These are phyloP conservation scores for Polyporus tsugae DNA, from an alignment of 1,284 basidiomycete species.

Conservation along the genomic window DNA sequence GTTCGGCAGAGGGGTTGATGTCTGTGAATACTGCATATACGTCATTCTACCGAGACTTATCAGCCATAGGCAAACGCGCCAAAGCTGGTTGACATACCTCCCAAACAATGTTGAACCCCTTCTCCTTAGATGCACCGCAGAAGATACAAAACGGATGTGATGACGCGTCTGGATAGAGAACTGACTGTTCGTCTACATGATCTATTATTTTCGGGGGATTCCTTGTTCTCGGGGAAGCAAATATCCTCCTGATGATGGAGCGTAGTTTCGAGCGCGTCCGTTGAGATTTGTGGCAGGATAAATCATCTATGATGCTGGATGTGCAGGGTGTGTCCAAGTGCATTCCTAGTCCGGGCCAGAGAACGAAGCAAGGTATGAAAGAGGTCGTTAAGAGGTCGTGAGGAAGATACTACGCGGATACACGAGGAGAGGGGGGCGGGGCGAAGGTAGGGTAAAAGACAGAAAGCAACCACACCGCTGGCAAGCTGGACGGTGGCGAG, in stretches of 20 bases:
- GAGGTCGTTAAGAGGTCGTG: slow-evolving; percentile 11
- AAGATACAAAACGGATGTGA: slow-evolving; percentile 51
- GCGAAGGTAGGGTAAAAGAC: neutral
- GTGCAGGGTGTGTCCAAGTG: slow-evolving; percentile 9
- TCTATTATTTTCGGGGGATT: neutral
- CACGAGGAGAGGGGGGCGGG: neutral
- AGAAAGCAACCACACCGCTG: neutral
- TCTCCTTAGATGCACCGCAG: slow-evolving; percentile 60
- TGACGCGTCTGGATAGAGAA: slow-evolving; percentile 17
- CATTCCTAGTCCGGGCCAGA: slow-evolving; percentile 6
- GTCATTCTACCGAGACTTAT: slow-evolving; percentile 54
- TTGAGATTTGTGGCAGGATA: slow-evolving; percentile 11
- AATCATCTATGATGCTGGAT: slow-evolving; percentile 12
- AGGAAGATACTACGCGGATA: neutral
- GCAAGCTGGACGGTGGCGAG: neutral
- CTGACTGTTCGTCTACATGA: slow-evolving; percentile 26
- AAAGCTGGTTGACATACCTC: slow-evolving; percentile 52
- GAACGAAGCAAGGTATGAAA: slow-evolving; percentile 1
- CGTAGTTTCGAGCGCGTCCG: slow-evolving; percentile 3
- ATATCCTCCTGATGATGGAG: slow-evolving; percentile 12
- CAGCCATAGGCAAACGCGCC: neutral
- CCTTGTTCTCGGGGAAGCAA: slow-evolving; percentile 1
- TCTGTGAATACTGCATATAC: slow-evolving; percentile 71
- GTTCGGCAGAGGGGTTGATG: slow-evolving; percentile 62
- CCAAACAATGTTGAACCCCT: slow-evolving; percentile 67